These are phyloP conservation scores for Eutypella sp. DNA, from an alignment of 2,329 filamentous ascomycete genomes.

Conservation along the genomic window DNA sequence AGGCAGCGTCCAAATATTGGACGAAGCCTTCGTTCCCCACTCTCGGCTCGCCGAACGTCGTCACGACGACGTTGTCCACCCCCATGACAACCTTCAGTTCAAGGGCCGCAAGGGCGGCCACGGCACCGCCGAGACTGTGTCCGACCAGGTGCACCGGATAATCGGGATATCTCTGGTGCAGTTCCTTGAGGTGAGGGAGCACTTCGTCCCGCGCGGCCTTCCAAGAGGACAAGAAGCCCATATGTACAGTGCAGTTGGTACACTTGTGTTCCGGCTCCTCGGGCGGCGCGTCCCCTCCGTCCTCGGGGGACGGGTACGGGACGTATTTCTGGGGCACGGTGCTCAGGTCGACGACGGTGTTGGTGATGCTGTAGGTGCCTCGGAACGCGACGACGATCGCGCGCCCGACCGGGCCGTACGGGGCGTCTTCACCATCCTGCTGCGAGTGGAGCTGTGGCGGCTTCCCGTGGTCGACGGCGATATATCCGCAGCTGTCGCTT, in stretches of 20 bases:
- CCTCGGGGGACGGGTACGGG: constrained; percentile 66
- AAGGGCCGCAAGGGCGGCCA: constrained; percentile 79
- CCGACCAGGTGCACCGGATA: constrained; percentile 78
- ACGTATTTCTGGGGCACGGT: constrained; percentile 87
- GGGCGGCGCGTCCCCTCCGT: constrained; percentile 30
- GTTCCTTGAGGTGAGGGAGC: constrained; percentile 58
- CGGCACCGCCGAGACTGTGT: constrained; percentile 87
- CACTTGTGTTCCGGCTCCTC: constrained; percentile 53
- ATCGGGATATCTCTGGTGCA: constrained; percentile 57
- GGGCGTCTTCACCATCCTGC: constrained; percentile 5
- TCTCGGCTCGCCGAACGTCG: constrained; percentile 87
- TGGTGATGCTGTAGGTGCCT: constrained; percentile 89
- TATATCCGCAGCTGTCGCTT: constrained; percentile 89
- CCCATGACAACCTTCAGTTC: constrained; percentile 71
- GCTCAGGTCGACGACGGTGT: constrained; percentile 85
- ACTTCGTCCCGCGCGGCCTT: constrained; percentile 65
- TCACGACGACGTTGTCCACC: constrained; percentile 69
- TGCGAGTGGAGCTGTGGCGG: constrained; percentile 11
- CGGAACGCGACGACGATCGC: constrained; percentile 82
- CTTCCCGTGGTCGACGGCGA: constrained; percentile 73
- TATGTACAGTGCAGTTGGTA: constrained; percentile 85
- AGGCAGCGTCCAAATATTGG: constrained; percentile 49
- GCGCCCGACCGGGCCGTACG: constrained; percentile 13
- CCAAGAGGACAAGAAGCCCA: constrained; percentile 86
- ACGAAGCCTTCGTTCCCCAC: constrained; percentile 55